Percentiles rank a stretch among this genome's conserved stretches.
These are phyloP conservation scores for Pythium pectinolyticum DNA, from an alignment of 352 stramenopile species.

Conservation along the genomic window DNA sequence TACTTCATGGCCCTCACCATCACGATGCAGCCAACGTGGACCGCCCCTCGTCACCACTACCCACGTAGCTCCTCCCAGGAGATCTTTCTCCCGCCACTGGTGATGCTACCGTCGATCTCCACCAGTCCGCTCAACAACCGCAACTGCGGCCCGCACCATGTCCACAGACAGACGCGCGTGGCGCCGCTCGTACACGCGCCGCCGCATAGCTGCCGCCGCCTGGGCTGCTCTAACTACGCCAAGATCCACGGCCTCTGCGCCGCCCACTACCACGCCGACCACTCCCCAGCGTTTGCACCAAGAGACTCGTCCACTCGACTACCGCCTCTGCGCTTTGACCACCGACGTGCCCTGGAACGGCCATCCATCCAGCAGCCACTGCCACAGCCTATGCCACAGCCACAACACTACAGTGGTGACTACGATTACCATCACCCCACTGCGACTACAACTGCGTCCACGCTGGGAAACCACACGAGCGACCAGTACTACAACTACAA, in stretches of 20 bases:
- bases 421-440: background rate
- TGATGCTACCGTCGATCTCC: conserved; percentile 21
- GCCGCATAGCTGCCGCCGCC: conserved; percentile 46
- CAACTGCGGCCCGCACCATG: conserved; percentile 24
- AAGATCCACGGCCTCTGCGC: conserved; percentile 70
- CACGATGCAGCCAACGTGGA: background rate
- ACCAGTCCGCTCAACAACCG: conserved; percentile 43
- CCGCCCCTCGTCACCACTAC: background rate
- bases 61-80: conserved; percentile 26
- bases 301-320: conserved; percentile 14
- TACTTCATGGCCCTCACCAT: conserved; percentile 10
- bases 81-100: conserved; percentile 29
- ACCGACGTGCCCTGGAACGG: conserved; percentile 15
- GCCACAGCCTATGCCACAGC: conserved; percentile 3
- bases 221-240: conserved; percentile 60
- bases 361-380: conserved; percentile 6
- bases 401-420: too few species aligned
- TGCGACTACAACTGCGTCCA: background rate
- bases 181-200: conserved; percentile 41
- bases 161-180: conserved; percentile 14
- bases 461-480: conserved; percentile 2
- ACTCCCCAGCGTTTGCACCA: too few species aligned
- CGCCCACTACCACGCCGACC: conserved; percentile 49
- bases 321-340: conserved; percentile 26
- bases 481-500: conserved; percentile 11